These are phyloP conservation scores for Albugo candida DNA, from an alignment of 352 stramenopile genomes.

Conservation along the genomic window DNA sequence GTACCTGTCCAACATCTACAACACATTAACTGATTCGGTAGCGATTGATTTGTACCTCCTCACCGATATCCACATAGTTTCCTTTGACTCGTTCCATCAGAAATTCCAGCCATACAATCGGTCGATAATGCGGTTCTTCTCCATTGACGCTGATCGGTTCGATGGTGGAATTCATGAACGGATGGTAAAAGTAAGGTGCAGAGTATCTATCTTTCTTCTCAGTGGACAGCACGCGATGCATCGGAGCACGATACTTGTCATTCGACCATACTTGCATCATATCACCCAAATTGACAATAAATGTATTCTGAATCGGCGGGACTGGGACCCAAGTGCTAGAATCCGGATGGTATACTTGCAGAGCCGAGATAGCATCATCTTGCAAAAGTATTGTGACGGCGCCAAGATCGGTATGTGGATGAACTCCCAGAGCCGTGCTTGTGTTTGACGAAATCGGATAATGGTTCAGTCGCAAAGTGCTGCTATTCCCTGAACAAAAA, in stretches of 20 bases:
- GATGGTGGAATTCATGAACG: constrained; percentile 39
- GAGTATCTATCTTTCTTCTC: constrained; percentile 47
- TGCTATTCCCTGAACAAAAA: constrained; percentile 36
- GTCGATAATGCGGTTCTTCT: constrained; percentile 31
- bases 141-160: constrained; percentile 28
- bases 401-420: constrained; percentile 65
- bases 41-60: constrained; percentile 85
- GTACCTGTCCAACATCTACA: too few relatives aligned
- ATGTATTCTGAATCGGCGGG: constrained; percentile 39
- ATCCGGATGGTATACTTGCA: constrained; percentile 48
- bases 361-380: constrained; percentile 30
- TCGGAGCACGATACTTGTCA: constrained; percentile 37
- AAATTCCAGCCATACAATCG: constrained; percentile 82
- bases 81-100: constrained; percentile 71
- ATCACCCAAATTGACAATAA: constrained; percentile 66
- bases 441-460: constrained; percentile 55
- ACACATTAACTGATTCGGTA: constrained; percentile 13
- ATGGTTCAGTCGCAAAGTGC: constrained; percentile 82
- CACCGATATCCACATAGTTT: constrained; percentile 79
- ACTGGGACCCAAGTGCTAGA: constrained; percentile 40
- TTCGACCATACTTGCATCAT: constrained; percentile 57
- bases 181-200: constrained; percentile 76
- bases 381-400: constrained; percentile 74
- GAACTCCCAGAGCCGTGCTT: constrained; percentile 25
- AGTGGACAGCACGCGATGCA: constrained; percentile 54